Percentiles rank a stretch among this genome's conserved stretches.
phyloP scores from a whole-genome alignment of 1,284 basidiomycete species.

The Ceratobasidium sp. region DNA sequence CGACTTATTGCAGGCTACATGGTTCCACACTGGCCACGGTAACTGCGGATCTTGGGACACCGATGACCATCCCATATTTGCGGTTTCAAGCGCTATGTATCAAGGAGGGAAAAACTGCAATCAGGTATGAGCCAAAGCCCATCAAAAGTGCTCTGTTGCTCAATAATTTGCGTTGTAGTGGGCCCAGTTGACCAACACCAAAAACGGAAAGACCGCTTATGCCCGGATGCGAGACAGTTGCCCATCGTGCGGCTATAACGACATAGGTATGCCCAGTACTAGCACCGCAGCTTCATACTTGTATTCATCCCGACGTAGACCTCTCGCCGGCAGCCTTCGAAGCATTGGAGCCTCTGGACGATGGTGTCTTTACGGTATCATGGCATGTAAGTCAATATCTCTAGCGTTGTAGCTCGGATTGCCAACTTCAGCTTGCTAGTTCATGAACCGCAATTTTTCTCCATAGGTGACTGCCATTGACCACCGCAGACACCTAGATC shows the following conservation, averaged over 20 bases:
- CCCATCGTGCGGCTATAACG: constrained; percentile 23
- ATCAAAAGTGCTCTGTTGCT: neutral
- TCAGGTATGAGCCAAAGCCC: constrained; percentile 3
- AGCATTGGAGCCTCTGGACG: constrained; percentile 15
- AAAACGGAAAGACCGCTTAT: constrained; percentile 21
- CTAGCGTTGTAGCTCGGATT: neutral
- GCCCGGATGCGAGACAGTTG: constrained; percentile 29
- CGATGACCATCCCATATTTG: constrained; percentile 25
- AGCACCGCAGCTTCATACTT: neutral
- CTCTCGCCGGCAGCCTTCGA: constrained; percentile 23
- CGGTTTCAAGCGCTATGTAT: constrained; percentile 29
- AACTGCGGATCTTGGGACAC: constrained; percentile 28
- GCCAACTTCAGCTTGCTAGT: neutral
- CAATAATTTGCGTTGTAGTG: constrained; percentile 6
- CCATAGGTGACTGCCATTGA: neutral
- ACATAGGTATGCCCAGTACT: too few species aligned
- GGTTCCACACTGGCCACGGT: constrained; percentile 29
- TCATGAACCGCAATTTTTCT: constrained; percentile 30
- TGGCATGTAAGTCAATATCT: constrained; percentile 19
- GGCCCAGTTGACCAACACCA: constrained; percentile 19
- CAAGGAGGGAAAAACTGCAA: constrained; percentile 14
- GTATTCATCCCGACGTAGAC: neutral
- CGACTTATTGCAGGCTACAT: constrained; percentile 7
- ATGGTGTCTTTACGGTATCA: constrained; percentile 21
- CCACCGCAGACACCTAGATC: neutral